A percentile compares a stretch with the other conserved stretches of the same genome.
Evolutionary conservation across 75 land plant genomes (phyloP).

Genomic region (Pinus tabuliformis): DNA sequence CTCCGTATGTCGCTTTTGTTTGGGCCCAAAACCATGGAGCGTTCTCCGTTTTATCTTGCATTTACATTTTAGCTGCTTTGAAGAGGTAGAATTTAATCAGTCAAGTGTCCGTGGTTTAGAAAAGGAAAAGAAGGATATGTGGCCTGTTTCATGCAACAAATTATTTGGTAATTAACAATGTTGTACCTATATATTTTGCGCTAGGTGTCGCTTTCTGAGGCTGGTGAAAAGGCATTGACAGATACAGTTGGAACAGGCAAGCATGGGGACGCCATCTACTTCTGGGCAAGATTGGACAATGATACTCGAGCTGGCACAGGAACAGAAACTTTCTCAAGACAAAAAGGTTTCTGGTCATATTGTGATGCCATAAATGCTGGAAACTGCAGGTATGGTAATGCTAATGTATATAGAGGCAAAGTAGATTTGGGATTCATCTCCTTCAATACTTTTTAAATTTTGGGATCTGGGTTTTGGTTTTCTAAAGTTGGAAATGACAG

Average conservation of each 20-base stretch:
- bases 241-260: slow-evolving; percentile 42
- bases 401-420: slow-evolving; percentile 40
- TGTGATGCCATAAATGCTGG: slow-evolving; percentile 94
- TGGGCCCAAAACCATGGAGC: background rate
- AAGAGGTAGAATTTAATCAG: background rate
- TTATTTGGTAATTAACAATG: background rate
- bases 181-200: background rate
- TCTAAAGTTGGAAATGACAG: too few relatives aligned
- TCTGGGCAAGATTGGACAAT: slow-evolving; percentile 68
- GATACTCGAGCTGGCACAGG: slow-evolving; percentile 23
- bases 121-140: background rate
- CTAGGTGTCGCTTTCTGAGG: slow-evolving; percentile 62
- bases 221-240: slow-evolving; percentile 59
- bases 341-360: slow-evolving; percentile 75
- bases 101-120: background rate
- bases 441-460: slow-evolving; percentile 18
- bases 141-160: background rate
- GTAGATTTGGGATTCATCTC: slow-evolving; percentile 22
- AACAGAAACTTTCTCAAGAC: slow-evolving; percentile 2
- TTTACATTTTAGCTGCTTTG: background rate
- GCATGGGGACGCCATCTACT: slow-evolving; percentile 82
- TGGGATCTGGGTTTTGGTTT: slow-evolving; percentile 10
- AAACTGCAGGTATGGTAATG: slow-evolving; percentile 80
- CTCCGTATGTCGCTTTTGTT: background rate
- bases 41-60: background rate